Evolutionary conservation across 805 yeast species (phyloP).

Genomic region (Monosporozyma aerobia): DNA sequence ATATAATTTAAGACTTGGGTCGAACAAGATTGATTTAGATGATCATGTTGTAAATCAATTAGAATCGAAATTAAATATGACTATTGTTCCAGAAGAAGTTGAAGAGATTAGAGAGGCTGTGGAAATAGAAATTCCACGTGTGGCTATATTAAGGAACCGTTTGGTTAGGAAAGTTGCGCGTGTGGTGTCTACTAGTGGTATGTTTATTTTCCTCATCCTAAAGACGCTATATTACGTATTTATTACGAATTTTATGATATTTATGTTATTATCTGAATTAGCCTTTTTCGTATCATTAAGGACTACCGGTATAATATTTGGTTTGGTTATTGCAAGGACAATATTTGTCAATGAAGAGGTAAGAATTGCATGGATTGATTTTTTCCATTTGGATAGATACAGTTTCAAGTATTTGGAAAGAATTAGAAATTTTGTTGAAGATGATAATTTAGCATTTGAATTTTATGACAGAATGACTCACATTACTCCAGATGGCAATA

Average conservation of each 20-base stretch:
- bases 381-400: constrained; percentile 9
- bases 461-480: background rate
- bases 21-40: constrained; percentile 11
- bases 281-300: constrained; percentile 13
- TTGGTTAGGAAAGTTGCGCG: background rate
- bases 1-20: constrained; percentile 5
- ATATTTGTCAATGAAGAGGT: constrained; percentile 19
- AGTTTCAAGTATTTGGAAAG: constrained; percentile 4
- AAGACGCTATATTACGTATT: constrained; percentile 17
- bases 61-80: constrained; percentile 8
- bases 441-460: background rate
- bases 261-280: constrained; percentile 15
- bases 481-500: background rate
- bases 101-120: background rate
- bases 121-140: background rate
- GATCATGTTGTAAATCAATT: constrained; percentile 9
- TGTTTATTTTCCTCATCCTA: constrained; percentile 8
- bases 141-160: background rate
- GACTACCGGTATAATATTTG: constrained; percentile 10
- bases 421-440: background rate
- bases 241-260: constrained; percentile 15
- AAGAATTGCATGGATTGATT: constrained; percentile 22
- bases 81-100: background rate
- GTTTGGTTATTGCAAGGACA: constrained; percentile 11
- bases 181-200: background rate